Evolutionary conservation across 805 yeast genomes (phyloP).

Genomic region (Wickerhamiella dianesei): DNA sequence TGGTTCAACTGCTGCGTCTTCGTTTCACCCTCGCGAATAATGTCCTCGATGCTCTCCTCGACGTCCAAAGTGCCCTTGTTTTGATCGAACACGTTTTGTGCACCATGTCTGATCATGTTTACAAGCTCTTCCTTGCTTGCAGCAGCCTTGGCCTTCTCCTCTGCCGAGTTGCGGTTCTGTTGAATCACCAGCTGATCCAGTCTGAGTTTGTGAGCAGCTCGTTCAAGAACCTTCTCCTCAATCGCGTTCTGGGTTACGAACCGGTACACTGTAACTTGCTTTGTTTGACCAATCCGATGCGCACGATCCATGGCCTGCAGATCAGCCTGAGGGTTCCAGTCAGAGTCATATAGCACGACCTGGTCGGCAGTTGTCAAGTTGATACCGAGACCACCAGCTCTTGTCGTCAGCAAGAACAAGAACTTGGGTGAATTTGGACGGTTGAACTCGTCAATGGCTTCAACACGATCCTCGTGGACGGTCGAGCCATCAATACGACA

Average conservation of each 20-base stretch:
- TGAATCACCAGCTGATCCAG: slow-evolving; percentile 92
- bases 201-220: slow-evolving; percentile 89
- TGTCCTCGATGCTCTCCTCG: slow-evolving; percentile 57
- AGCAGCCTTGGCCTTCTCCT: slow-evolving; percentile 19
- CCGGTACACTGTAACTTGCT: slow-evolving; percentile 83
- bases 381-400: slow-evolving; percentile 96
- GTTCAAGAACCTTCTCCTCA: slow-evolving; percentile 87
- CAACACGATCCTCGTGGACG: slow-evolving; percentile 79
- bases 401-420: slow-evolving; percentile 71
- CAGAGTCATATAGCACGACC: slow-evolving; percentile 80
- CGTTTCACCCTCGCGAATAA: slow-evolving; percentile 65
- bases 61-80: slow-evolving; percentile 20
- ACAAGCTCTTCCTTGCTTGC: slow-evolving; percentile 65
- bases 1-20: slow-evolving; percentile 68
- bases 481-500: slow-evolving; percentile 93
- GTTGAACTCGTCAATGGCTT: slow-evolving; percentile 86
- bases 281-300: slow-evolving; percentile 92
- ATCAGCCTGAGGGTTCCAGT: slow-evolving; percentile 98
- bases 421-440: slow-evolving; percentile 68
- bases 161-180: slow-evolving; percentile 45
- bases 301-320: slow-evolving; percentile 97
- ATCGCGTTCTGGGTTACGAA: slow-evolving; percentile 93
- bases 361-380: slow-evolving; percentile 84
- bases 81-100: slow-evolving; percentile 65
- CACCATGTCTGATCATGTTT: slow-evolving; percentile 95